Evolutionary conservation across 352 stramenopile genomes (phyloP).

Genomic region (Pythium plurisporium): DNA sequence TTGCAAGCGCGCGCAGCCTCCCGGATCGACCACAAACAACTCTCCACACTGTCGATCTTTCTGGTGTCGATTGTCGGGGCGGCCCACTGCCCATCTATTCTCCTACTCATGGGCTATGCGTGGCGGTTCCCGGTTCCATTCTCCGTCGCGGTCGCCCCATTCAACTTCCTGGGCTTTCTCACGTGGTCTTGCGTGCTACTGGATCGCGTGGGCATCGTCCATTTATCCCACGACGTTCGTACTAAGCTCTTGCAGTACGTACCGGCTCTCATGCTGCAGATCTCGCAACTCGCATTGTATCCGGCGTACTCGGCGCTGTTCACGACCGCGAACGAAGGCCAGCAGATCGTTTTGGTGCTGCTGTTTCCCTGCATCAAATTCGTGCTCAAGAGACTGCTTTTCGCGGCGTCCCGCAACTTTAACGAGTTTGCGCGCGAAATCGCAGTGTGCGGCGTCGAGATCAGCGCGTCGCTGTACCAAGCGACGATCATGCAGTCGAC

Average conservation of each 20-base stretch:
- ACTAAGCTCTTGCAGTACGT: no score
- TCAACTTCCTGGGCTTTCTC: background rate
- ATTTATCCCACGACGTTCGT: no score
- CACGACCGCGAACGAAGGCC: background rate
- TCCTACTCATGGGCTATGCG: background rate
- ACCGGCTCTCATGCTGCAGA: background rate
- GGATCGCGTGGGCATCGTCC: no score
- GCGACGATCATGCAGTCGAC: slow-evolving; percentile 15
- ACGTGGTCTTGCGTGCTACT: no score
- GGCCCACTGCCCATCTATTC: background rate
- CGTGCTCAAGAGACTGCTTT: background rate
- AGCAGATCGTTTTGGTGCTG: background rate
- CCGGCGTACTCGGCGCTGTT: slow-evolving; percentile 1
- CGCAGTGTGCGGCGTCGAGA: slow-evolving; percentile 13
- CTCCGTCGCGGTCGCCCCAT: no score
- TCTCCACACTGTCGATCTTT: background rate
- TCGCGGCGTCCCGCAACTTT: background rate
- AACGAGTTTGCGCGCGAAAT: slow-evolving; percentile 5
- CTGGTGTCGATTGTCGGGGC: background rate
- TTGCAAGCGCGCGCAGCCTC: background rate
- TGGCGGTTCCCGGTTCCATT: slow-evolving; percentile 16
- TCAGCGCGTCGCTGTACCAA: slow-evolving; percentile 17
- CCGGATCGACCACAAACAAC: background rate
- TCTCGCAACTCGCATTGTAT: slow-evolving; percentile 12
- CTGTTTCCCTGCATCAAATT: slow-evolving; percentile 12